Base-by-base conservation (phyloP, 2,329 filamentous ascomycete species). In the Knufia petricola region DNA sequence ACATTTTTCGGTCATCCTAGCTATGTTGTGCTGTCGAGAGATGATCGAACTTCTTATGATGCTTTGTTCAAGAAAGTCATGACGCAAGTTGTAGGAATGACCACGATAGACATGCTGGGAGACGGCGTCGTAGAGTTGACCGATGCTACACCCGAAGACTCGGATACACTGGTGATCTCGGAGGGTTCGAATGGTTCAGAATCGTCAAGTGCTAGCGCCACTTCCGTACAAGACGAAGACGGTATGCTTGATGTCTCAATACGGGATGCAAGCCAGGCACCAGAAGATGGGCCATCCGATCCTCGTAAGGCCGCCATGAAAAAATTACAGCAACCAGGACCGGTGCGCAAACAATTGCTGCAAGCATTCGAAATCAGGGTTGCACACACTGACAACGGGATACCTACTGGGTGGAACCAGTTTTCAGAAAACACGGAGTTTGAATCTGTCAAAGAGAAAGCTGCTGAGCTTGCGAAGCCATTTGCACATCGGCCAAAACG, bases 181-280 rank as follows among this genome's bases (percentile, higher is more conserved):
- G 76, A 78, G 51, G 74, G 76, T 2, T 79, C 85, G 3, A 81
- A 81, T 3, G 34, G 24, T 12, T 78, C 76, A 8, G 84, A 85
- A 55, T 73, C 77, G 19, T 84, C 84, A 60, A 46, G 48, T 31
- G 75, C 95, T 40, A 78, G 83, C 50, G 83, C 87, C 38, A 77
- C 79, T 23, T 95, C 89, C 2, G 77, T 94, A 1, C 83, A 89
- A 62, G 85, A 87, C 8, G 90, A 95, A 63, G 89, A 95, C 52
- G 87, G 87, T 52, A 79, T 95, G 60, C 85, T 96, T 4, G 86
- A 95, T 61, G 82, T 98, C 13, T 85, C 85, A 0, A 89, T 95
- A 82, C 81, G 80, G 46, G 83, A 87, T 58, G 69, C 70, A 2
- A 61, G 61, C 13, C 69, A 74, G 50, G 55, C 57, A 20, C 62